A percentile compares a stretch with the other conserved stretches of the same genome.
Conservation (phyloP, 306 rosid species). For the Dryas octopetala region DNA sequence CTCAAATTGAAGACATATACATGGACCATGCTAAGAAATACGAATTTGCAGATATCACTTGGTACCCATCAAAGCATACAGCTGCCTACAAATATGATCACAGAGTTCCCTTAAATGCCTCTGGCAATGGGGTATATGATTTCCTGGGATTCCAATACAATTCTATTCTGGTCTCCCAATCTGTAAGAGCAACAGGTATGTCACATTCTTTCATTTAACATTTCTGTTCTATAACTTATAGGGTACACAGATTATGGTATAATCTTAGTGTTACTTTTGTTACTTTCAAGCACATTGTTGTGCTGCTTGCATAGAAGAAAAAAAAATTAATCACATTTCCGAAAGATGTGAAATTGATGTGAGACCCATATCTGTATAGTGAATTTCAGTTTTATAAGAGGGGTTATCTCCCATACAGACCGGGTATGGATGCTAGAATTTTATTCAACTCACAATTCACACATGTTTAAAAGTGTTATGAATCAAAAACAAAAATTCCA, state of each 20-base stretch:
- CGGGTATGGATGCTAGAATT: too few species aligned
- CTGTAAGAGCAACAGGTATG: slow-evolving; percentile 57
- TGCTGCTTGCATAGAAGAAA: background rate
- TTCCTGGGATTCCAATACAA: slow-evolving; percentile 72
- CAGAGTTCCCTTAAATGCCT: slow-evolving; percentile 47
- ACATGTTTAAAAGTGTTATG: too few species aligned
- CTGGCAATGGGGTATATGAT: slow-evolving; percentile 56
- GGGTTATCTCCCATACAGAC: too few species aligned
- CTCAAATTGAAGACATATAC: slow-evolving; percentile 38
- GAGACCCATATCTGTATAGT: too few species aligned
- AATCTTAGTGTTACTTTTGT: too few species aligned
- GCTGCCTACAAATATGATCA: slow-evolving; percentile 66
- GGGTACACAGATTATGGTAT: too few species aligned
- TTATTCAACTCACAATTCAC: too few species aligned
- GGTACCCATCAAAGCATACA: slow-evolving; percentile 67
- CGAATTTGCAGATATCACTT: slow-evolving; percentile 70
- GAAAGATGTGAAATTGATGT: too few species aligned
- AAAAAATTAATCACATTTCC: background rate
- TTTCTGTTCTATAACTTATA: background rate
- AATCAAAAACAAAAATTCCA: too few species aligned
- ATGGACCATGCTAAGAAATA: slow-evolving; percentile 53
- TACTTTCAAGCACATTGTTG: background rate
- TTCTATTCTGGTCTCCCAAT: slow-evolving; percentile 39
- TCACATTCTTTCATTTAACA: background rate
- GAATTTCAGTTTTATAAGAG: too few species aligned